Percentiles rank a stretch among this genome's conserved stretches.
These are phyloP conservation scores for Aristolochia contorta DNA, from an alignment of 164 flowering plant species.

Conservation along the genomic window DNA sequence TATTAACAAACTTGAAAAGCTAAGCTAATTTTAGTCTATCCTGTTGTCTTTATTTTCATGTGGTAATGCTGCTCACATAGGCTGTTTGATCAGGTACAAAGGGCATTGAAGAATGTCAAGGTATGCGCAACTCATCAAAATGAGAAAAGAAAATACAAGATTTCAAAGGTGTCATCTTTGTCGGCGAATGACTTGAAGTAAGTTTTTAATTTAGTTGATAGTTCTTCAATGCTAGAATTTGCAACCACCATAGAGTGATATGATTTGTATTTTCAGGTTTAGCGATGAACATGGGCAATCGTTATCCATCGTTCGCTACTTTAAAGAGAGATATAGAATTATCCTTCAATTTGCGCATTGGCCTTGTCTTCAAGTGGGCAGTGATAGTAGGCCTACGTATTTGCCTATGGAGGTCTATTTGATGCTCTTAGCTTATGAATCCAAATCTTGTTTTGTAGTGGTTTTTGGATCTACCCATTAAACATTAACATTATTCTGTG, in stretches of 20 bases:
- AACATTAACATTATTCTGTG: neutral
- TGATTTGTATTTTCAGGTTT: neutral
- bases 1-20: neutral
- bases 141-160: slow-evolving; percentile 4
- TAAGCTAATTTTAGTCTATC: too few relatives aligned
- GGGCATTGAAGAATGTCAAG: slow-evolving; percentile 30
- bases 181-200: slow-evolving; percentile 20
- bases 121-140: slow-evolving; percentile 20
- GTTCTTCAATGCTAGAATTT: too few relatives aligned
- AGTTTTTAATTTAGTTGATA: too few relatives aligned
- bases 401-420: slow-evolving; percentile 24
- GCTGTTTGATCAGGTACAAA: slow-evolving; percentile 17
- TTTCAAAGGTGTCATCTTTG: slow-evolving; percentile 18
- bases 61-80: neutral
- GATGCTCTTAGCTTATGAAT: neutral
- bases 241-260: neutral
- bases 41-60: neutral
- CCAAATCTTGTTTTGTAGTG: neutral
- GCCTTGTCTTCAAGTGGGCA: slow-evolving; percentile 30
- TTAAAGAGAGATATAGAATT: slow-evolving; percentile 13
- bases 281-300: slow-evolving; percentile 12
- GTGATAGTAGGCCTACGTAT: slow-evolving; percentile 19
- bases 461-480: neutral
- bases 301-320: slow-evolving; percentile 19
- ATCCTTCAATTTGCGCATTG: slow-evolving; percentile 4